Conservation (phyloP, 495 filamentous ascomycete genomes). For the Penicillium arizonense region DNA sequence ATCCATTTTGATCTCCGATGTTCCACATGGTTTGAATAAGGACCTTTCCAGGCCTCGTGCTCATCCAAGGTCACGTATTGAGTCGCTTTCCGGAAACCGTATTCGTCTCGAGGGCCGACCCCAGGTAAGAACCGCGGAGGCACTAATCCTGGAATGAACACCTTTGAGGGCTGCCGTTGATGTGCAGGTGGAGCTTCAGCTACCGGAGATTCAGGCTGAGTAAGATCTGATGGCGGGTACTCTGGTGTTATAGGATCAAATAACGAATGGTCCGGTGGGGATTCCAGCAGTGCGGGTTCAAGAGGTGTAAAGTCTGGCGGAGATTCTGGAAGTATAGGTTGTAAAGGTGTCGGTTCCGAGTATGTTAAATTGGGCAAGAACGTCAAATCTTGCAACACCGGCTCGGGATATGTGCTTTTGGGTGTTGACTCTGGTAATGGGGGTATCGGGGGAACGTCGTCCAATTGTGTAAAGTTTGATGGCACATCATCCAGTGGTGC, state of each 20-base stretch:
- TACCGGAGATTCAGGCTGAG: not conserved
- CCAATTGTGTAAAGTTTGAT: conserved; percentile 18
- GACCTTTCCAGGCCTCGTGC: conserved; percentile 78
- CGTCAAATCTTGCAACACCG: not conserved
- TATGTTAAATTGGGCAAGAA: conserved; percentile 2
- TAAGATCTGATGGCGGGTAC: conserved; percentile 1
- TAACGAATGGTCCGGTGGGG: conserved; percentile 7
- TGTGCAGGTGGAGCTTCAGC: conserved; percentile 9
- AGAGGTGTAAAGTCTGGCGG: not conserved
- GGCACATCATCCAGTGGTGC: conserved; percentile 24
- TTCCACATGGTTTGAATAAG: conserved; percentile 67
- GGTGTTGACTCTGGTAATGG: conserved; percentile 16
- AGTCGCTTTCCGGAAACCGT: conserved; percentile 88
- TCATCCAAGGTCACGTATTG: conserved; percentile 71
- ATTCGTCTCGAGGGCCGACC: conserved; percentile 64
- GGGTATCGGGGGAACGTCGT: conserved; percentile 25
- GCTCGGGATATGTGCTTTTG: not conserved
- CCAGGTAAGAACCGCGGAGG: conserved; percentile 33
- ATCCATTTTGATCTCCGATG: conserved; percentile 80
- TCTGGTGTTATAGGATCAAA: not conserved
- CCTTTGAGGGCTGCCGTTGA: conserved; percentile 36
- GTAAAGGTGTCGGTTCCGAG: conserved; percentile 2
- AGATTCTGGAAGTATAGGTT: conserved; percentile 8
- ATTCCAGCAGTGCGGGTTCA: not conserved
- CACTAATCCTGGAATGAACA: conserved; percentile 41